Evolutionary conservation across 148 eudicot genomes (phyloP).

Genomic region (Chenopodium berlandieri): DNA sequence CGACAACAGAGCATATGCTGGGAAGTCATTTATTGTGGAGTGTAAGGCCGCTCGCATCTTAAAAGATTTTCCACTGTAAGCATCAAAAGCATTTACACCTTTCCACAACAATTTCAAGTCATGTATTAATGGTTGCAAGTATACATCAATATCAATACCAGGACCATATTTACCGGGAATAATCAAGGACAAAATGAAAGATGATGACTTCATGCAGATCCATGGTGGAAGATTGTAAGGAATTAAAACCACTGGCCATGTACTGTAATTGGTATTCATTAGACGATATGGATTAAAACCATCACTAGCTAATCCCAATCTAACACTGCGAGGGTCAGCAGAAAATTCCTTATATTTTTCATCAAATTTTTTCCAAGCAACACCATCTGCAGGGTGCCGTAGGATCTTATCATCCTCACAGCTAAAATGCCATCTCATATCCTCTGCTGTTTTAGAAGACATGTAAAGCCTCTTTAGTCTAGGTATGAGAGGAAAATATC

Average conservation of each 20-base stretch:
- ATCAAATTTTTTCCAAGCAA: neutral
- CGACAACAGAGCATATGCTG: neutral
- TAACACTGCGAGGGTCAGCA: neutral
- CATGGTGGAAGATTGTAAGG: no score
- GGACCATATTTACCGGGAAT: no score
- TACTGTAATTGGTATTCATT: no score
- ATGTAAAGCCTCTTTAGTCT: no score
- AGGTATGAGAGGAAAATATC: no score
- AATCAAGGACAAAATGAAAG: no score
- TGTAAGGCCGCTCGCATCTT: constrained; percentile 3
- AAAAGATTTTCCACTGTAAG: neutral
- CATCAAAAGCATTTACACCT: constrained; percentile 13
- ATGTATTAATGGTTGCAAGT: neutral
- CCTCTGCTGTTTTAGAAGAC: no score
- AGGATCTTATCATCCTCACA: neutral
- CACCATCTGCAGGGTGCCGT: neutral
- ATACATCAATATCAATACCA: constrained; percentile 10
- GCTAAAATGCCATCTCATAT: neutral
- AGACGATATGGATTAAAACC: no score
- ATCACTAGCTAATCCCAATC: neutral
- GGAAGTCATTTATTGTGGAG: constrained; percentile 15
- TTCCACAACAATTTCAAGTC: neutral
- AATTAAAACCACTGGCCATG: no score
- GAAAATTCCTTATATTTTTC: neutral
- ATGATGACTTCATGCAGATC: no score